Percentiles rank a stretch among this genome's conserved stretches.
phyloP scores from a whole-genome alignment of 139 green algal species.

The Pleodorina starrii region DNA sequence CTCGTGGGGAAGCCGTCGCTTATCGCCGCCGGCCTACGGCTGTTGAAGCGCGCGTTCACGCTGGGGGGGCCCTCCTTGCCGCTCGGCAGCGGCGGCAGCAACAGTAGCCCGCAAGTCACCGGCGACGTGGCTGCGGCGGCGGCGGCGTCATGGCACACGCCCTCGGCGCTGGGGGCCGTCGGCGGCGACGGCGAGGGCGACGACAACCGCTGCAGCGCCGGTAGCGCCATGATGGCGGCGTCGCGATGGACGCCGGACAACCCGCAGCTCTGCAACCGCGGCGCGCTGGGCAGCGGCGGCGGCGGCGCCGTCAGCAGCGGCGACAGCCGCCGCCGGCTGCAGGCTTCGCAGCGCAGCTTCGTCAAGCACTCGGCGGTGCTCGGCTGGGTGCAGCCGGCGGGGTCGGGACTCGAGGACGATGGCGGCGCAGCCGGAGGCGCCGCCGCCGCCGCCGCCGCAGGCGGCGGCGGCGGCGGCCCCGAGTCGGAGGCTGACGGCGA shows the following conservation, averaged over 20 bases:
- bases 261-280: not conserved
- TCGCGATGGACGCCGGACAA: not conserved
- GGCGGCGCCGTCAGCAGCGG: not conserved
- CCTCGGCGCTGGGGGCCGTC: not conserved
- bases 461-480: not conserved
- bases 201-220: not conserved
- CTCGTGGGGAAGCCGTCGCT: not conserved
- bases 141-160: not conserved
- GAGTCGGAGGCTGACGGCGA: not conserved
- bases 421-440: not conserved
- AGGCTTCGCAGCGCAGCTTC: constrained; percentile 26
- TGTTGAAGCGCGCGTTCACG: constrained; percentile 30
- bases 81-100: not conserved
- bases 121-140: not conserved
- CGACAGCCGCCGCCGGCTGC: constrained; percentile 6
- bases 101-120: not conserved
- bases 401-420: not conserved
- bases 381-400: constrained; percentile 26
- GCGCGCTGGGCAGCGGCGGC: not conserved
- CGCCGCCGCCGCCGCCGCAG: not conserved
- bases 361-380: constrained; percentile 39
- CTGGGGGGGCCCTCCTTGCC: no score
- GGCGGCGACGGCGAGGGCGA: not conserved
- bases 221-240: not conserved
- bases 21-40: not conserved